These are phyloP conservation scores for Umbelopsis sp. DNA, from an alignment of 192 early-diverging fungal species.

Conservation along the genomic window DNA sequence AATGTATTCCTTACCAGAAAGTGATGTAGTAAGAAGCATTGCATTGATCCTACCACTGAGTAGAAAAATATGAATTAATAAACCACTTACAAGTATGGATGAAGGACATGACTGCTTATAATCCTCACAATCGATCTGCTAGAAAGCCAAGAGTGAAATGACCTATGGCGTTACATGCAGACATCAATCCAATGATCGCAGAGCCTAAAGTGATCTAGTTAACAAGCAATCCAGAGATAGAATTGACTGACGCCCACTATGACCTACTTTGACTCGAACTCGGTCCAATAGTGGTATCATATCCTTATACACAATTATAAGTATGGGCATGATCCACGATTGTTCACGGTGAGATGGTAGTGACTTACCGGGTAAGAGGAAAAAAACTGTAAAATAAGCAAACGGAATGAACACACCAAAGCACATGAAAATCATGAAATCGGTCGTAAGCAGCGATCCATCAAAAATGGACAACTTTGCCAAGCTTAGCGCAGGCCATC, in stretches of 20 bases:
- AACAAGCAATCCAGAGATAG: no score
- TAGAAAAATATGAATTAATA: no score
- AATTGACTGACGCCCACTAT: neutral
- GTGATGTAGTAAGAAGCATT: slow-evolving; percentile 42
- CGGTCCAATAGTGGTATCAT: no score
- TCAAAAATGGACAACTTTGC: slow-evolving; percentile 15
- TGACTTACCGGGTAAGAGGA: slow-evolving; percentile 40
- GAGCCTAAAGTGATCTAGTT: slow-evolving; percentile 45
- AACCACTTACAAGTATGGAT: no score
- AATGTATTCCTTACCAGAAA: no score
- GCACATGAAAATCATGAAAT: slow-evolving; percentile 15
- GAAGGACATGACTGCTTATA: no score
- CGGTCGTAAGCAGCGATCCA: neutral
- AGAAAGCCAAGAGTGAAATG: slow-evolving; percentile 62
- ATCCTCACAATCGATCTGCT: slow-evolving; percentile 40
- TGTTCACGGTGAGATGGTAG: no score
- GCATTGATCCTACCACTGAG: slow-evolving; percentile 51
- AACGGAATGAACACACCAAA: slow-evolving; percentile 32
- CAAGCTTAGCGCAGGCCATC: neutral
- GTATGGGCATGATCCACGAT: no score
- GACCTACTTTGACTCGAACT: no score
- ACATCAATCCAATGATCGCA: slow-evolving; percentile 63
- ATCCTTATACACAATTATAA: no score
- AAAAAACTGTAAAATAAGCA: slow-evolving; percentile 50
- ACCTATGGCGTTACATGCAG: slow-evolving; percentile 59